These are phyloP conservation scores for Phallus indusiatus DNA, from an alignment of 768 basidiomycete species.

Conservation along the genomic window DNA sequence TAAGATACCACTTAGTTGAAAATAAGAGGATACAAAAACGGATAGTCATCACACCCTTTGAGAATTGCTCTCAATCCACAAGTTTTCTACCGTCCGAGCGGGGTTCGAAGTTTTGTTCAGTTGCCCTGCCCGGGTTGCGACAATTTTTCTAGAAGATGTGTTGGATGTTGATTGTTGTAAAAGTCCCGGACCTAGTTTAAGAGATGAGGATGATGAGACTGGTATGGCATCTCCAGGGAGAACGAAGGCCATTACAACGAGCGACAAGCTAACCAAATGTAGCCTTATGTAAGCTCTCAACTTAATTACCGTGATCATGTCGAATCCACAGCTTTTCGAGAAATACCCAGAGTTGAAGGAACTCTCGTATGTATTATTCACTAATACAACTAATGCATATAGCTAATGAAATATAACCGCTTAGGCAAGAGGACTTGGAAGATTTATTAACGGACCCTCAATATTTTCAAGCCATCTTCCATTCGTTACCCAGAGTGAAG, in stretches of 20 bases:
- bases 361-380: slow-evolving; percentile 45
- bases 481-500: slow-evolving; percentile 67
- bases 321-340: slow-evolving; percentile 20
- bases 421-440: slow-evolving; percentile 85
- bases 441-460: slow-evolving; percentile 71
- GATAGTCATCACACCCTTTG: slow-evolving; percentile 67
- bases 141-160: slow-evolving; percentile 19
- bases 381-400: background rate
- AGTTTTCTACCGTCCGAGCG: slow-evolving; percentile 36
- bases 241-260: slow-evolving; percentile 42
- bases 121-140: slow-evolving; percentile 61
- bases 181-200: slow-evolving; percentile 83
- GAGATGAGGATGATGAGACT: slow-evolving; percentile 56
- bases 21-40: background rate
- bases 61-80: slow-evolving; percentile 86
- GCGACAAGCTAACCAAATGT: slow-evolving; percentile 8
- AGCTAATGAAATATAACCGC: background rate
- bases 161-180: slow-evolving; percentile 31
- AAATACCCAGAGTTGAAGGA: slow-evolving; percentile 70
- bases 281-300: background rate
- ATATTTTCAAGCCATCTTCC: slow-evolving; percentile 84
- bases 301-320: background rate
- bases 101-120: slow-evolving; percentile 62
- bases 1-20: background rate
- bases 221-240: slow-evolving; percentile 77